Evolutionary conservation across 371 early-diverging fungal genomes (phyloP).

Genomic region (Polyrhizophydium stewartii): DNA sequence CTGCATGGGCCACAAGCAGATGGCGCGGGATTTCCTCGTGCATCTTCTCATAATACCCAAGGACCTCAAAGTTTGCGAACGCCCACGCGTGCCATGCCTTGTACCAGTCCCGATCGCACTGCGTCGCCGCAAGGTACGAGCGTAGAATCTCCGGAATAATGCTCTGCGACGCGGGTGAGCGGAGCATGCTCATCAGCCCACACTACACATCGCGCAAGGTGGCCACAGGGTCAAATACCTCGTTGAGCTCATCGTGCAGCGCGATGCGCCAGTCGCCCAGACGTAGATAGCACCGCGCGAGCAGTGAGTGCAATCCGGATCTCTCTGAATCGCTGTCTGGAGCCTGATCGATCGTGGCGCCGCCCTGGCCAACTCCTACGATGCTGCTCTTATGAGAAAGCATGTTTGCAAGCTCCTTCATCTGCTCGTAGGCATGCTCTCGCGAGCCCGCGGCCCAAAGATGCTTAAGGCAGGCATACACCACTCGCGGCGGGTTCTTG

Average conservation of each 20-base stretch:
- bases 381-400: too few species aligned
- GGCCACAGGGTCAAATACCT: constrained; percentile 34
- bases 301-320: constrained; percentile 5
- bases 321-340: too few species aligned
- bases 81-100: constrained; percentile 99
- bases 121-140: constrained; percentile 84
- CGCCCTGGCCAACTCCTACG: too few species aligned
- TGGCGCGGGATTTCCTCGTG: constrained; percentile 50
- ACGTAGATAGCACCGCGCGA: constrained; percentile 89
- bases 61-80: constrained; percentile 88
- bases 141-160: constrained; percentile 74
- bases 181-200: too few species aligned
- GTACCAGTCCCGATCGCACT: constrained; percentile 92
- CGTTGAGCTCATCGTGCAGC: constrained; percentile 71
- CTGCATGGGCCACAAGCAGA: constrained; percentile 58
- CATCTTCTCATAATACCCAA: constrained; percentile 66
- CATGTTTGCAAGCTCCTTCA: constrained; percentile 43
- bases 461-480: constrained; percentile 92
- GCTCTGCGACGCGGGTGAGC: too few species aligned
- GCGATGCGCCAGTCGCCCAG: constrained; percentile 91
- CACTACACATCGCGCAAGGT: too few species aligned
- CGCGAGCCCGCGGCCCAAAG: constrained; percentile 79
- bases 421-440: constrained; percentile 35
- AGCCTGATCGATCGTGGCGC: too few species aligned
- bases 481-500: constrained; percentile 66